Evolutionary conservation across 106 monocot species (phyloP).

Genomic region (Iris macrosiphon): DNA sequence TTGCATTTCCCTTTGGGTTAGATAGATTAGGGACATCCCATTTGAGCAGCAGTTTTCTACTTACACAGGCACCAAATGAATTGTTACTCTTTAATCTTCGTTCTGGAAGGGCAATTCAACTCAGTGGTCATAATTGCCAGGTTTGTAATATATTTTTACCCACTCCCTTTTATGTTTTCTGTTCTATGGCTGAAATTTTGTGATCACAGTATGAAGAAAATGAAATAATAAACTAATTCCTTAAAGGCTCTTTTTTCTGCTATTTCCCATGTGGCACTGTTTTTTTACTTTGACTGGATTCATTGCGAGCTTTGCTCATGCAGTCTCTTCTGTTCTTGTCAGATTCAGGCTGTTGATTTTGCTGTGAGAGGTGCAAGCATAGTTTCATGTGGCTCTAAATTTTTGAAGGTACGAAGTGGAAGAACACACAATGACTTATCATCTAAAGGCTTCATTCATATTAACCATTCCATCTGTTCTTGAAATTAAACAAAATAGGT

Average conservation of each 20-base stretch:
- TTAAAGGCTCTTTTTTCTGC: no score
- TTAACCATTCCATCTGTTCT: not conserved
- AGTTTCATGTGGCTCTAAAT: constrained; percentile 79
- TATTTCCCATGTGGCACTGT: no score
- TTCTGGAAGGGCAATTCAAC: constrained; percentile 69
- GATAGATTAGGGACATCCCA: not conserved
- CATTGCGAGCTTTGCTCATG: no score
- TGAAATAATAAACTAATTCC: no score
- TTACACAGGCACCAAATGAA: constrained; percentile 78
- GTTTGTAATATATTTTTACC: constrained; percentile 27
- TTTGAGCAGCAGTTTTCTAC: constrained; percentile 1
- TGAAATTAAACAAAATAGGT: constrained; percentile 31
- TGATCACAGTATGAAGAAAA: no score
- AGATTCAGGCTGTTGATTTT: constrained; percentile 86
- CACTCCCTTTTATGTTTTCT: no score
- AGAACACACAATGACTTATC: not conserved
- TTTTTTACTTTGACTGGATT: no score
- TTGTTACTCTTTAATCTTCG: constrained; percentile 80
- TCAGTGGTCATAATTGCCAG: constrained; percentile 70
- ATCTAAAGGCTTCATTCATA: not conserved
- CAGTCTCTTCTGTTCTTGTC: constrained; percentile 11
- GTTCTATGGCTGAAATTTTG: no score
- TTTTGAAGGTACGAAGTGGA: constrained; percentile 54
- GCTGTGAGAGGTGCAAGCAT: constrained; percentile 84
- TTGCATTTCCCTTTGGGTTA: no score